These are phyloP conservation scores for Mycena metata DNA, from an alignment of 768 basidiomycete genomes.

Conservation along the genomic window DNA sequence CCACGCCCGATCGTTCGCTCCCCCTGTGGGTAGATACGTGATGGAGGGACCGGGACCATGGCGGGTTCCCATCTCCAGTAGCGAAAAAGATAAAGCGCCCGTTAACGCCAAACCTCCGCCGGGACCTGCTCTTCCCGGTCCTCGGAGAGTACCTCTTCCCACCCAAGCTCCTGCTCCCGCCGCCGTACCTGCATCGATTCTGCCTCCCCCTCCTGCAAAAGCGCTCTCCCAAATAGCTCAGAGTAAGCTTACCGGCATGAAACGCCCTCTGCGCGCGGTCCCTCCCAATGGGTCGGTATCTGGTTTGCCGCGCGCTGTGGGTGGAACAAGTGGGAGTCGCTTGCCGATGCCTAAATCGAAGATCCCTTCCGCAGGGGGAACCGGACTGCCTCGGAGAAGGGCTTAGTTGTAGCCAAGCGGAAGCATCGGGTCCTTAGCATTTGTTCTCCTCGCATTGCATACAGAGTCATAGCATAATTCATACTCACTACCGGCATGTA, in stretches of 20 bases:
- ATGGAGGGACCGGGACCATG: slow-evolving; percentile 49
- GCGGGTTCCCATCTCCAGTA: slow-evolving; percentile 47
- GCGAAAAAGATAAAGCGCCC: slow-evolving; percentile 17
- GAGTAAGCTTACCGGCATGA: slow-evolving; percentile 6
- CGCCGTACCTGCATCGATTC: background rate
- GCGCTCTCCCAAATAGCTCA: slow-evolving; percentile 12
- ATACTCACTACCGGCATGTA: slow-evolving; percentile 24
- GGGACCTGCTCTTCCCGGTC: slow-evolving; percentile 19
- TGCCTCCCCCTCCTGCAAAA: slow-evolving; percentile 12
- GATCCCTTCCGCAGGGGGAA: slow-evolving; percentile 14
- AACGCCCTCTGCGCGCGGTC: slow-evolving; percentile 33
- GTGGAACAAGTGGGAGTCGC: slow-evolving; percentile 25
- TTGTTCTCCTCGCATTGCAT: slow-evolving; percentile 21
- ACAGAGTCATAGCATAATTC: slow-evolving; percentile 14
- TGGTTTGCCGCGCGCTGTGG: slow-evolving; percentile 26
- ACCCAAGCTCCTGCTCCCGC: background rate
- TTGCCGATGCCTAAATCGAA: slow-evolving; percentile 39
- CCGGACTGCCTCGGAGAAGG: slow-evolving; percentile 26
- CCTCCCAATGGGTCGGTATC: slow-evolving; percentile 27
- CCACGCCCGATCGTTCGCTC: slow-evolving; percentile 2
- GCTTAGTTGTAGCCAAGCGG: slow-evolving; percentile 3
- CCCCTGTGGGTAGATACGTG: slow-evolving; percentile 29
- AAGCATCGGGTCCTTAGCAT: slow-evolving; percentile 7
- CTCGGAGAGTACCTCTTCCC: slow-evolving; percentile 30
- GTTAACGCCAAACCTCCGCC: slow-evolving; percentile 10